These are phyloP conservation scores for Fusarium succisae DNA, from an alignment of 2,329 filamentous ascomycete genomes.

Conservation along the genomic window DNA sequence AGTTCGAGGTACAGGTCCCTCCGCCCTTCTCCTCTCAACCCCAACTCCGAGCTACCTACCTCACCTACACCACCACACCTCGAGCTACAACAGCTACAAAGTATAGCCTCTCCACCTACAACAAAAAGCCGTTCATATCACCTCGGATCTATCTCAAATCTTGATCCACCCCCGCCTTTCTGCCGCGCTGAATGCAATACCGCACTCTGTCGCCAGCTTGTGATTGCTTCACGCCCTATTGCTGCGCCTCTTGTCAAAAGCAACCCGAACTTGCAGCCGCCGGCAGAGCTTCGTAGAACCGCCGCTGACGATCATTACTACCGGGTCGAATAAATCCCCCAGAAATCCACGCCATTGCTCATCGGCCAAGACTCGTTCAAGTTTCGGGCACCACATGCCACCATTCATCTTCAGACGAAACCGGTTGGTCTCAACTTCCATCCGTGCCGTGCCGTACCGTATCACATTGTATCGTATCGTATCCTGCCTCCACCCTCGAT, in stretches of 20 bases:
- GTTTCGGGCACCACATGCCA: conserved; percentile 38
- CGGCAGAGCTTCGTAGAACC: conserved; percentile 17
- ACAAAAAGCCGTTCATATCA: conserved; percentile 8
- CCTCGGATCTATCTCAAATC: conserved; percentile 15
- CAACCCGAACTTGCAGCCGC: conserved; percentile 10
- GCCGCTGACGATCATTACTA: conserved; percentile 23
- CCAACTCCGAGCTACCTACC: background rate
- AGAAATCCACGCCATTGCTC: conserved; percentile 8
- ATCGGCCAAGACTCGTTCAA: conserved; percentile 22
- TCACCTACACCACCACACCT: background rate
- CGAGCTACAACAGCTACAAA: conserved; percentile 22
- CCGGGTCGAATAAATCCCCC: conserved; percentile 9
- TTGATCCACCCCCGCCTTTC: conserved; percentile 31
- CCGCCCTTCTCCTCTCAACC: conserved; percentile 1
- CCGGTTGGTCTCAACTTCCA: conserved; percentile 36
- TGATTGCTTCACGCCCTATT: conserved; percentile 13
- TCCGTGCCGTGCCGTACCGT: conserved; percentile 22
- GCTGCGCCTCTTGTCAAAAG: conserved; percentile 19
- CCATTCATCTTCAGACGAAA: conserved; percentile 35
- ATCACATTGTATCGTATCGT: conserved; percentile 16
- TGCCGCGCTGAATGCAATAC: conserved; percentile 3
- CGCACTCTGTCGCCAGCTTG: conserved; percentile 8
- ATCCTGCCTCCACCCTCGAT: conserved; percentile 22
- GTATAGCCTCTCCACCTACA: conserved; percentile 16
- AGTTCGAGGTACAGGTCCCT: background rate